These are phyloP conservation scores for Termitomyces sp. DNA, from an alignment of 768 basidiomycete genomes.

Conservation along the genomic window DNA sequence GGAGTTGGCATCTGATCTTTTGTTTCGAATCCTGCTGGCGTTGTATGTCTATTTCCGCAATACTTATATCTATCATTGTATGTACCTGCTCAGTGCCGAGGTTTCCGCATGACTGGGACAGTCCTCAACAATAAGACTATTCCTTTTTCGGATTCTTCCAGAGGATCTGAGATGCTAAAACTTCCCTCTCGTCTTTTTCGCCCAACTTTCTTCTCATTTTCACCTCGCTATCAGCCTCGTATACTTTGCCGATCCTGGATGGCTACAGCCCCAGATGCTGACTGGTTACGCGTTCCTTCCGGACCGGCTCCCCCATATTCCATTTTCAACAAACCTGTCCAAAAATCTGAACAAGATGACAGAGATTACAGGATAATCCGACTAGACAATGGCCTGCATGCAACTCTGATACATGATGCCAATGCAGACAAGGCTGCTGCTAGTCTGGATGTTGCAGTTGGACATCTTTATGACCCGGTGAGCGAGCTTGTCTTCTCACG, in stretches of 20 bases:
- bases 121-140: slow-evolving; percentile 2
- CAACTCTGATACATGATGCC: slow-evolving; percentile 76
- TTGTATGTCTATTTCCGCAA: background rate
- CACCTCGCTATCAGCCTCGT: background rate
- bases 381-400: slow-evolving; percentile 89
- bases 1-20: no score
- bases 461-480: slow-evolving; percentile 91
- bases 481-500: slow-evolving; percentile 27
- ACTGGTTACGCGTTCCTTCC: slow-evolving; percentile 34
- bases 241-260: slow-evolving; percentile 8
- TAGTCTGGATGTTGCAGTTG: slow-evolving; percentile 90
- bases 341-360: slow-evolving; percentile 75
- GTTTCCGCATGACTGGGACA: slow-evolving; percentile 8
- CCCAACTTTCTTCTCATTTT: background rate
- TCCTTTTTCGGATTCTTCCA: slow-evolving; percentile 3
- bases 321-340: slow-evolving; percentile 56
- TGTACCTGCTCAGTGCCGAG: slow-evolving; percentile 4
- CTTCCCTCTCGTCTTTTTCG: slow-evolving; percentile 1
- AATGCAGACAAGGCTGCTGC: slow-evolving; percentile 94
- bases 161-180: slow-evolving; percentile 13
- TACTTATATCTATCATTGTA: no score
- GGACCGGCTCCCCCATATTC: slow-evolving; percentile 39
- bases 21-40: slow-evolving; percentile 7
- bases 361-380: slow-evolving; percentile 77
- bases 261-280: slow-evolving; percentile 17